Percentiles rank a stretch among this genome's conserved stretches.
phyloP scores from a whole-genome alignment of 768 basidiomycete species.

The Austroboletus eburneus region DNA sequence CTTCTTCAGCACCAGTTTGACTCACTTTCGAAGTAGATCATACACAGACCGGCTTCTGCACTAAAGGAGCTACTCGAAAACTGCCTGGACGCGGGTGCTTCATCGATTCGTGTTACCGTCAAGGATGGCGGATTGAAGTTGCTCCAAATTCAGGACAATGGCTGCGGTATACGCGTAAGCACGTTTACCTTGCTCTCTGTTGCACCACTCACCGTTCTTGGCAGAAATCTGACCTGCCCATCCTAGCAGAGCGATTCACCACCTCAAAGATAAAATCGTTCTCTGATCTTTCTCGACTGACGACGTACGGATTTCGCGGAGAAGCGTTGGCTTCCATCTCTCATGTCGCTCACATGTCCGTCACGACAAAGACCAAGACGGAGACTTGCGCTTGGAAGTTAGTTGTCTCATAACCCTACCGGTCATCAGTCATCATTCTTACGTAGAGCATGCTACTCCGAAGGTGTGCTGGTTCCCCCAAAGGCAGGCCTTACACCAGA shows the following conservation, averaged over 20 bases:
- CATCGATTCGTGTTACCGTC: constrained; percentile 78
- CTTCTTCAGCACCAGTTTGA: background rate
- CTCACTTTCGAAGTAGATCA: constrained; percentile 51
- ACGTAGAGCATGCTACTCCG: constrained; percentile 72
- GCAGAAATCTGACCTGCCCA: constrained; percentile 83
- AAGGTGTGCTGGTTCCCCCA: constrained; percentile 66
- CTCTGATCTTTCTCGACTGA: constrained; percentile 77
- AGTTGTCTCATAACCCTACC: constrained; percentile 28
- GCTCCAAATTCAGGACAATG: constrained; percentile 95
- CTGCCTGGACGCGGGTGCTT: constrained; percentile 88
- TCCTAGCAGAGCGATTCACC: constrained; percentile 92
- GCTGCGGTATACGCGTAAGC: constrained; percentile 87
- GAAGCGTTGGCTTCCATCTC: constrained; percentile 96
- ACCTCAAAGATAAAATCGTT: constrained; percentile 90
- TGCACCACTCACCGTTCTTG: background rate
- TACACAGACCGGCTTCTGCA: constrained; percentile 88
- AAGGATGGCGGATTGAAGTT: constrained; percentile 96
- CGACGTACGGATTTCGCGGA: constrained; percentile 95
- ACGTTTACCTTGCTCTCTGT: constrained; percentile 22
- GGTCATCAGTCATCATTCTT: constrained; percentile 3
- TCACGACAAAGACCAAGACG: constrained; percentile 83
- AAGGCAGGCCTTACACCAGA: constrained; percentile 71
- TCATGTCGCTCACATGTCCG: constrained; percentile 84
- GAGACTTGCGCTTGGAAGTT: constrained; percentile 93
- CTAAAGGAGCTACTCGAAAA: constrained; percentile 97